Conservation (phyloP, 306 rosid species). For the Lithocarpus polystachyus region DNA sequence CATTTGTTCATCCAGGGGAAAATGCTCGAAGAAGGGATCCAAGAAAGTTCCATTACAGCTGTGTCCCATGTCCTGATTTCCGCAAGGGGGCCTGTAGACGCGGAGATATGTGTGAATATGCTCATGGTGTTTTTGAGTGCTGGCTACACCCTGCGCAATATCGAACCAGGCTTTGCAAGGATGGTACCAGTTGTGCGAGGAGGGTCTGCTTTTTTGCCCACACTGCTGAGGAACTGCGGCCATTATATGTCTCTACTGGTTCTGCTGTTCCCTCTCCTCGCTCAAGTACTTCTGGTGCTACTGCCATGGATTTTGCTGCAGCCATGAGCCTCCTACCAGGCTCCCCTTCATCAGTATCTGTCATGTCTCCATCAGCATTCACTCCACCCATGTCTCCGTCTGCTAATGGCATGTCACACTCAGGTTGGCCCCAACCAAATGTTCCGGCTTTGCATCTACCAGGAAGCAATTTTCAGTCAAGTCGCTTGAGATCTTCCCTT, state of each 20-base stretch:
- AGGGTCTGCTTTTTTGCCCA: slow-evolving; percentile 96
- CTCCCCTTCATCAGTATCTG: slow-evolving; percentile 82
- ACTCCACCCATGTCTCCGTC: slow-evolving; percentile 94
- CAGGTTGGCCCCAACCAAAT: slow-evolving; percentile 90
- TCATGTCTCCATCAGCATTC: slow-evolving; percentile 81
- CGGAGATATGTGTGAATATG: slow-evolving; percentile 96
- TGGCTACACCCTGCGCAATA: slow-evolving; percentile 97
- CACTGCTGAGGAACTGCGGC: slow-evolving; percentile 79
- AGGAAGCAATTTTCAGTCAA: slow-evolving; percentile 81
- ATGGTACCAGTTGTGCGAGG: slow-evolving; percentile 76
- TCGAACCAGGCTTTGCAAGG: slow-evolving; percentile 90
- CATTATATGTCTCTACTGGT: slow-evolving; percentile 86
- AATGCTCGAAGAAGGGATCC: slow-evolving; percentile 98
- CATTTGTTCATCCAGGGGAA: slow-evolving; percentile 96
- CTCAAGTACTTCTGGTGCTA: slow-evolving; percentile 59
- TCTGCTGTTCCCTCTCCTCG: slow-evolving; percentile 95
- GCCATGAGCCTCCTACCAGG: slow-evolving; percentile 90
- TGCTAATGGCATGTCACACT: slow-evolving; percentile 74
- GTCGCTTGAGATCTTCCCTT: slow-evolving; percentile 86
- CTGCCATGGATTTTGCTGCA: slow-evolving; percentile 86
- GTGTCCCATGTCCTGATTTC: slow-evolving; percentile 94
- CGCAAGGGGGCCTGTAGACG: slow-evolving; percentile 94
- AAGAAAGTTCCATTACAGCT: slow-evolving; percentile 88
- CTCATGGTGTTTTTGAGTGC: slow-evolving; percentile 95
- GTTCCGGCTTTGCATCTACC: slow-evolving; percentile 90